phyloP scores from a whole-genome alignment of 2,329 filamentous ascomycete species.

The Neofusicoccum parvum region DNA sequence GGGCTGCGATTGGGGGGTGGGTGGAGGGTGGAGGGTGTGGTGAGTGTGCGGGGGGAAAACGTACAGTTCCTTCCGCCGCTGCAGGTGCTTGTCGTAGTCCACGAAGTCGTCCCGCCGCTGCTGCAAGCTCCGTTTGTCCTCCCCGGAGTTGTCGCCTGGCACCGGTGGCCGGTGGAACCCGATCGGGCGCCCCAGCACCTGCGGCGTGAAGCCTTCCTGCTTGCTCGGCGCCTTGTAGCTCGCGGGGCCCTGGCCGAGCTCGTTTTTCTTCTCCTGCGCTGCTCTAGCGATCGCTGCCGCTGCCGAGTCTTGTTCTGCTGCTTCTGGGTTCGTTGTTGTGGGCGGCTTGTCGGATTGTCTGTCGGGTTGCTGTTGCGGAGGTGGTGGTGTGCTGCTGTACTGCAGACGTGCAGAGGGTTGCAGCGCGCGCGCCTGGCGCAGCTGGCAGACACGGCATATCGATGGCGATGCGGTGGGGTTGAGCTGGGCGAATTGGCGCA shows the following conservation, averaged over 20 bases:
- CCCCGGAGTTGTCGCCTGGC: conserved; percentile 78
- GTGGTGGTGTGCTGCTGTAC: not conserved
- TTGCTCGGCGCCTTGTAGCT: conserved; percentile 18
- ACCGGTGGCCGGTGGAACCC: conserved; percentile 75
- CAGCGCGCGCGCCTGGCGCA: not conserved
- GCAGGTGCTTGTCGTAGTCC: conserved; percentile 81
- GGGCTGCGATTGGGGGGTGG: not conserved
- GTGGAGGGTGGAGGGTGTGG: not conserved
- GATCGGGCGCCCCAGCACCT: conserved; percentile 70
- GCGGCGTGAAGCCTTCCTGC: conserved; percentile 49
- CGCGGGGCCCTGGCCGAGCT: conserved; percentile 14
- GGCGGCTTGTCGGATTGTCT: not conserved
- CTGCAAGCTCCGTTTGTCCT: conserved; percentile 66
- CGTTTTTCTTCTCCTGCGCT: not conserved
- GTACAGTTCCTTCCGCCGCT: conserved; percentile 74
- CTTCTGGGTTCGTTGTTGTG: not conserved
- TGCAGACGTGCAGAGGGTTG: not conserved
- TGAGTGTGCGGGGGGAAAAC: conserved; percentile 24
- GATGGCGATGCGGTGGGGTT: not conserved
- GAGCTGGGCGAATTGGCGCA: not conserved
- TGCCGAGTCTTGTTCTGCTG: not conserved
- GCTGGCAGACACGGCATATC: conserved; percentile 13
- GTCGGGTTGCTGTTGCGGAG: not conserved
- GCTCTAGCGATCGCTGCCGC: not conserved
- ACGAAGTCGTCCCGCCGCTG: conserved; percentile 79